Evolutionary conservation across 371 early-diverging fungal species (phyloP), one percentile per base, ranked within the genome.

Genomic region (Capillidium rhysosporum): DNA sequence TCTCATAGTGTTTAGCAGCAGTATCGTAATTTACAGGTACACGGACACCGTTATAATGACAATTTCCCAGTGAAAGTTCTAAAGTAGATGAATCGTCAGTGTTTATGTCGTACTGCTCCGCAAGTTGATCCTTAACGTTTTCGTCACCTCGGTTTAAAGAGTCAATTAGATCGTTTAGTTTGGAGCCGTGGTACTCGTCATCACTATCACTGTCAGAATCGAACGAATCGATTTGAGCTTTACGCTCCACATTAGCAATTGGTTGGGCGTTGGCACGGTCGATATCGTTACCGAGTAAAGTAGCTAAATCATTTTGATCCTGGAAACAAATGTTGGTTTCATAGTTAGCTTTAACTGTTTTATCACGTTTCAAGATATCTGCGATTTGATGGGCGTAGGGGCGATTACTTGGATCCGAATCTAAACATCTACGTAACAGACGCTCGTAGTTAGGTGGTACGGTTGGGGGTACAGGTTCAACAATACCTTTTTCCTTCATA

Each of bases 31-130:
- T 69, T 58, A 73, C 79, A 5, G 66, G 65, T 8, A 83, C 64
- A 1, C 83, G 77, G 46, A 71, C 65, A 2, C 84, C 88, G 34
- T 63, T 63, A 39, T 82, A 89, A 62, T 90, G 85, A 70, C 89
- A 77, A 4, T 80, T 83, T 21, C 85, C 82, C 1, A 93, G 68
- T 47, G 86, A 51, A 8, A 51, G 38, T 18, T 51, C 51, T 31
- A 51, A 38, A 23, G 51, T 25, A 9, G 21, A 25, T 38, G 29
- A 10, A 34, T 51, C 51, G 9, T 51, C 38, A 10, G 51, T 20
- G 28, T 51, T 39, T 10, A 51, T 28, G 10, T 51, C 51, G 28
- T 51, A 51, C 23, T 51, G 25, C 23, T 51, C 51, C 10, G 34
- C n/a, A 51, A 51, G 51, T 23, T 38, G 20, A 26, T 51, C 51